Conservation (phyloP, 2,329 filamentous ascomycete species). For the Penicillium hordei region DNA sequence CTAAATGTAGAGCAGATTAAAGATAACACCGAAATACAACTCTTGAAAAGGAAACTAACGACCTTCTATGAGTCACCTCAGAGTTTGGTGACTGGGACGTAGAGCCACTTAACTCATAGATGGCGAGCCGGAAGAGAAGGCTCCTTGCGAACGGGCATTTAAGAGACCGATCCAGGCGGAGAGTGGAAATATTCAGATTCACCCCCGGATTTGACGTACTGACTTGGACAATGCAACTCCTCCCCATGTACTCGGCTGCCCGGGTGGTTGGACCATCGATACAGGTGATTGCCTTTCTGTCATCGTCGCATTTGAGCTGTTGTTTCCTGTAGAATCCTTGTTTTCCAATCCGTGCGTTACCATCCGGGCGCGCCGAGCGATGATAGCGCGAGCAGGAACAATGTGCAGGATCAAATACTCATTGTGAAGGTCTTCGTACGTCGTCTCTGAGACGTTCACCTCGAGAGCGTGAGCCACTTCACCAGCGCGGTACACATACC, state of each 20-base stretch:
- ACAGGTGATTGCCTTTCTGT: no score
- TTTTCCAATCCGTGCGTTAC: not conserved
- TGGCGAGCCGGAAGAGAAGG: no score
- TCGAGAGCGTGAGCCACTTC: not conserved
- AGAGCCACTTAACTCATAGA: no score
- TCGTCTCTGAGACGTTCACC: not conserved
- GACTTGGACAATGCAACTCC: no score
- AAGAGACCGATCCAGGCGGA: no score
- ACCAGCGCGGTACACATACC: not conserved
- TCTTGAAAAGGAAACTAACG: not conserved
- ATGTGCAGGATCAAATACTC: not conserved
- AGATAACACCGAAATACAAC: not conserved
- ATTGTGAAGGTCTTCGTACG: not conserved
- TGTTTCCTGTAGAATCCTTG: not conserved
- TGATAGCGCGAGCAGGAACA: not conserved
- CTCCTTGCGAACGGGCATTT: no score
- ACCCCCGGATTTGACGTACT: no score
- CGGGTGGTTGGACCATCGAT: no score
- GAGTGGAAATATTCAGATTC: no score
- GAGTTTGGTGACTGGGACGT: not conserved
- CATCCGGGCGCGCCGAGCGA: not conserved
- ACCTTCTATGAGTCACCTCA: not conserved
- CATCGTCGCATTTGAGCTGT: not conserved
- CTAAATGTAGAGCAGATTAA: not conserved
- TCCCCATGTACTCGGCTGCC: no score